A percentile compares a stretch with the other conserved stretches of the same genome.
Evolutionary conservation across 2,329 filamentous ascomycete genomes (phyloP).

Genomic region (Raffaelea ambrosiae): DNA sequence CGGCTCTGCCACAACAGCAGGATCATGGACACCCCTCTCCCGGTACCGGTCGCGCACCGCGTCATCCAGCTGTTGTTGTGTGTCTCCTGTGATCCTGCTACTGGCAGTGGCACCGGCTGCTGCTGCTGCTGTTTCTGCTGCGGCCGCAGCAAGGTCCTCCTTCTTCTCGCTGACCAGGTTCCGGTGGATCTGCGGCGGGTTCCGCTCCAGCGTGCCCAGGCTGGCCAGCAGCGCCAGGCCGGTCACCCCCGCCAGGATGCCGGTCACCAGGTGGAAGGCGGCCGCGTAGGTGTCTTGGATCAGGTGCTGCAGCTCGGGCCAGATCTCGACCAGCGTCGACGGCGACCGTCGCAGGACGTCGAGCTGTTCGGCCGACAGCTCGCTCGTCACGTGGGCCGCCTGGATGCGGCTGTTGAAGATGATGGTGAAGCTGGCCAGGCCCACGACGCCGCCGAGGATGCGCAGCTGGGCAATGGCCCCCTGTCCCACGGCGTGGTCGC

Average conservation of each 20-base stretch:
- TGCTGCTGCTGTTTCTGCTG: not conserved
- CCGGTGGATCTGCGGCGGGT: conserved; percentile 14
- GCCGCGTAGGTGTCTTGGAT: conserved; percentile 10
- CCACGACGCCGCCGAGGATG: conserved; percentile 51
- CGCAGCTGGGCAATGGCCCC: conserved; percentile 52
- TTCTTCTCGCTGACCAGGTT: conserved; percentile 9
- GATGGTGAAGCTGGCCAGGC: conserved; percentile 49
- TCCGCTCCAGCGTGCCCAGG: conserved; percentile 12
- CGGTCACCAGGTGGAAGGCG: conserved; percentile 13
- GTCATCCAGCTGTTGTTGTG: conserved; percentile 7
- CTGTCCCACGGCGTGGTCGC: conserved; percentile 48
- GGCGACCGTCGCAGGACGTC: conserved; percentile 14
- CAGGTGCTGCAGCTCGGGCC: conserved; percentile 11
- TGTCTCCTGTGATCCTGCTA: too few relatives aligned
- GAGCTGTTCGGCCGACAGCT: conserved; percentile 10
- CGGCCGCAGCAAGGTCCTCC: not conserved
- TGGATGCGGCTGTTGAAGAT: conserved; percentile 42
- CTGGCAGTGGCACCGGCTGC: not conserved
- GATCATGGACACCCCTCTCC: not conserved
- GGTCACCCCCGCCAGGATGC: conserved; percentile 10
- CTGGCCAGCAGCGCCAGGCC: conserved; percentile 11
- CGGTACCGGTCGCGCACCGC: conserved; percentile 9
- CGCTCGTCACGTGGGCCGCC: not conserved
- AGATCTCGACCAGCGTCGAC: conserved; percentile 11
- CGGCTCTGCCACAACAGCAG: not conserved